These are phyloP conservation scores for Paulownia fortunei DNA, from an alignment of 257 asterid species.

Conservation along the genomic window DNA sequence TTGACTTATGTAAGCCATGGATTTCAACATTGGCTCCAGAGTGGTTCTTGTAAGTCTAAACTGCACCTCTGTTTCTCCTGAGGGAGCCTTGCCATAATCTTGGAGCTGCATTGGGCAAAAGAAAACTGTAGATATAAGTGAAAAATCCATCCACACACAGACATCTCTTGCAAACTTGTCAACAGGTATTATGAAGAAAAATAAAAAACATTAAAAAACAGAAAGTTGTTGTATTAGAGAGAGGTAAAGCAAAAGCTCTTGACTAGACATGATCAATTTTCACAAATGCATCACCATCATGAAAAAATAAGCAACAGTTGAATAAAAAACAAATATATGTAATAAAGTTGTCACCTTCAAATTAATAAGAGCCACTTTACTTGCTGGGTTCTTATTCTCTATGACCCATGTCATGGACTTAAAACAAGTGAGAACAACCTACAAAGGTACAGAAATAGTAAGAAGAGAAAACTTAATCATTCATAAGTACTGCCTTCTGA, in stretches of 20 bases:
- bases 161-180: slow-evolving; percentile 24
- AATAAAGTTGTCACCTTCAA: slow-evolving; percentile 57
- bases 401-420: slow-evolving; percentile 79
- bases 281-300: slow-evolving; percentile 22
- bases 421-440: slow-evolving; percentile 79
- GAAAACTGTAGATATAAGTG: slow-evolving; percentile 37
- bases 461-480: slow-evolving; percentile 9
- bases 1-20: slow-evolving; percentile 78
- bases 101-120: slow-evolving; percentile 71
- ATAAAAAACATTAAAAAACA: neutral
- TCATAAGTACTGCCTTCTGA: neutral
- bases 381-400: slow-evolving; percentile 58
- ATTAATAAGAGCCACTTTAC: slow-evolving; percentile 72
- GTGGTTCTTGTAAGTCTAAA: slow-evolving; percentile 76
- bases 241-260: slow-evolving; percentile 11
- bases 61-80: slow-evolving; percentile 78
- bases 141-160: slow-evolving; percentile 1
- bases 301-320: slow-evolving; percentile 17
- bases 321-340: slow-evolving; percentile 13
- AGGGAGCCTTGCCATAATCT: slow-evolving; percentile 69
- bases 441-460: slow-evolving; percentile 29
- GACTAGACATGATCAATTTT: slow-evolving; percentile 8
- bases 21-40: slow-evolving; percentile 82
- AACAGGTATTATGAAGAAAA: slow-evolving; percentile 3
- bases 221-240: neutral